Percentiles rank a stretch among this genome's conserved stretches.
Evolutionary conservation across 2,329 filamentous ascomycete species (phyloP).

Genomic region (Ambrosiella xylebori): DNA sequence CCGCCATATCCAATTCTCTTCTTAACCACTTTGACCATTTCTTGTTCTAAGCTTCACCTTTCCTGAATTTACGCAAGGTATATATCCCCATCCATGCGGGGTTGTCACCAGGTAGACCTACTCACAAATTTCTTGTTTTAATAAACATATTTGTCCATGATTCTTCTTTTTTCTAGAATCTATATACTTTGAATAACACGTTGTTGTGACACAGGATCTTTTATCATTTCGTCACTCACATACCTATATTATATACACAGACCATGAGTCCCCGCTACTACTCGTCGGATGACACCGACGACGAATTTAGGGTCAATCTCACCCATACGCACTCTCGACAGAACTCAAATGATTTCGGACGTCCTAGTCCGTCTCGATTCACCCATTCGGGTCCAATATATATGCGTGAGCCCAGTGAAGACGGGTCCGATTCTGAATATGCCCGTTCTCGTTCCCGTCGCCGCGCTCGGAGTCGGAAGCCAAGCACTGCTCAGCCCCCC

Average conservation of each 20-base stretch:
- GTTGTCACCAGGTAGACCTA: not conserved
- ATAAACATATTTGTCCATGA: too few species aligned
- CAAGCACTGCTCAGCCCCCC: not conserved
- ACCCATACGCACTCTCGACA: not conserved
- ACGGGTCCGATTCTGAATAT: not conserved
- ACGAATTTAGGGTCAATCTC: not conserved
- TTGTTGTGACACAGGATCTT: not conserved
- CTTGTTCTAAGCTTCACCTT: too few species aligned
- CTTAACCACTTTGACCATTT: too few species aligned
- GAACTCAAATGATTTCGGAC: not conserved
- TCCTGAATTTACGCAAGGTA: too few species aligned
- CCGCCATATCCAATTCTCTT: too few species aligned
- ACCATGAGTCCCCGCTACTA: not conserved
- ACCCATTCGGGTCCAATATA: constrained; percentile 2
- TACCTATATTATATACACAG: not conserved
- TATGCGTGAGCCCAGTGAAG: not conserved
- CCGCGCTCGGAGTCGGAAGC: not conserved
- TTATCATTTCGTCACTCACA: not conserved
- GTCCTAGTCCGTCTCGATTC: constrained; percentile 1
- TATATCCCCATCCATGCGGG: too few species aligned
- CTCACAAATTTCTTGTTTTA: too few species aligned
- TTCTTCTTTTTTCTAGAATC: too few species aligned
- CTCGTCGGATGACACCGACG: not conserved
- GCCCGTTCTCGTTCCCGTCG: not conserved
- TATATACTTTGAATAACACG: too few species aligned